Conservation (phyloP, 306 rosid species). For the Sophora flavescens region DNA sequence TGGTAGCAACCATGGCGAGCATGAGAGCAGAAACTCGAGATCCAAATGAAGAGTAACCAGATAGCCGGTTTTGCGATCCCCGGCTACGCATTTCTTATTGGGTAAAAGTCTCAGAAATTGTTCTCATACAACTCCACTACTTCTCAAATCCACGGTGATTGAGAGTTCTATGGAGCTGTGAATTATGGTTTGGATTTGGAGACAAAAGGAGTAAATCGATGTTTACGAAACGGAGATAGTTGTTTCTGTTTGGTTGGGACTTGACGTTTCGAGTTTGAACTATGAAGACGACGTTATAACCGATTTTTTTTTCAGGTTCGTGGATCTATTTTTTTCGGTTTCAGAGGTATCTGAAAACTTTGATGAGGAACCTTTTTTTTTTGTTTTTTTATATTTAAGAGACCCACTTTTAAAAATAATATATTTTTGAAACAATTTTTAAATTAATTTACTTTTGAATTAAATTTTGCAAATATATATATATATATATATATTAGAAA, state of each 20-base stretch:
- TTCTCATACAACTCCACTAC: conserved; percentile 30
- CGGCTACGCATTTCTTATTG: conserved; percentile 62
- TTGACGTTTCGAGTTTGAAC: conserved; percentile 31
- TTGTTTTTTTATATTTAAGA: no score
- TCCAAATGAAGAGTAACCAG: conserved; percentile 57
- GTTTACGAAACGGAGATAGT: not conserved
- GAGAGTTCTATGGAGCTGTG: not conserved
- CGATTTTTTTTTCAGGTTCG: conserved; percentile 20
- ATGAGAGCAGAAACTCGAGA: conserved; percentile 62
- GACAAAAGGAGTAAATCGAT: not conserved
- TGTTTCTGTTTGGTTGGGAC: conserved; percentile 20
- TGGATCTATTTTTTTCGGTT: conserved; percentile 20
- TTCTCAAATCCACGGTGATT: conserved; percentile 46
- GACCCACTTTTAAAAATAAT: no score
- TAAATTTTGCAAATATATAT: no score
- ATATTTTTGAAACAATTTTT: no score
- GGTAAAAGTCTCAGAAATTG: conserved; percentile 30
- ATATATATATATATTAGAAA: no score
- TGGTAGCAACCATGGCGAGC: conserved; percentile 65
- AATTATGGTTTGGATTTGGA: not conserved
- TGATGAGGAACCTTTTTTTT: conserved; percentile 7
- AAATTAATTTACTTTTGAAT: no score
- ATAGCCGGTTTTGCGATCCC: conserved; percentile 65
- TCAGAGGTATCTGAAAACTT: not conserved
- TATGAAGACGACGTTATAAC: conserved; percentile 50